Conservation (phyloP, 441 rosid genomes). For the Gossypium schwendimanii region DNA sequence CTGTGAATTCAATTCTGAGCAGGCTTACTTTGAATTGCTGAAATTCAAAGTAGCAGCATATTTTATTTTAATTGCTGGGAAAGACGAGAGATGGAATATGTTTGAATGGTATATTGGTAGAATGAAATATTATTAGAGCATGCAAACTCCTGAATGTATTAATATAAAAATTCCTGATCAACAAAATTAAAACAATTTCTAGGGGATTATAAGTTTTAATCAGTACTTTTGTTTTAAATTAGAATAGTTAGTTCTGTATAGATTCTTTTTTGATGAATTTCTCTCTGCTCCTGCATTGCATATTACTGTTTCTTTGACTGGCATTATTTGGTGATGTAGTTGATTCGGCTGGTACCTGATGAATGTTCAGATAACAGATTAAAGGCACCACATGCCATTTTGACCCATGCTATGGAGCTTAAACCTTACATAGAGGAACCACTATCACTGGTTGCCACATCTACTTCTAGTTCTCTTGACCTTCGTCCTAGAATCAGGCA, state of each 20-base stretch:
- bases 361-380: conserved; percentile 44
- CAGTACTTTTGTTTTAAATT: background rate
- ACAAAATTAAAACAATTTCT: conserved; percentile 1
- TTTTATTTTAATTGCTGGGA: conserved; percentile 1
- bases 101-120: background rate
- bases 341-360: conserved; percentile 64
- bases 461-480: conserved; percentile 54
- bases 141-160: background rate
- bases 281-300: background rate
- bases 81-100: background rate
- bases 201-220: background rate
- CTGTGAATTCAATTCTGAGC: background rate
- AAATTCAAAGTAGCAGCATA: background rate
- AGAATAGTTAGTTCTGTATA: background rate
- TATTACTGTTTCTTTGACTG: conserved; percentile 17
- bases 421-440: conserved; percentile 96
- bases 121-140: background rate
- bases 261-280: conserved; percentile 11
- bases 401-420: conserved; percentile 78
- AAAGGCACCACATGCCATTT: conserved; percentile 47
- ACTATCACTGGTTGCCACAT: conserved; percentile 39
- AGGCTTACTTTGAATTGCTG: background rate
- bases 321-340: conserved; percentile 39
- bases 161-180: background rate
- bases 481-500: conserved; percentile 92